phyloP scores from a whole-genome alignment of 352 stramenopile species.

The Phytophthora pinifolia region DNA sequence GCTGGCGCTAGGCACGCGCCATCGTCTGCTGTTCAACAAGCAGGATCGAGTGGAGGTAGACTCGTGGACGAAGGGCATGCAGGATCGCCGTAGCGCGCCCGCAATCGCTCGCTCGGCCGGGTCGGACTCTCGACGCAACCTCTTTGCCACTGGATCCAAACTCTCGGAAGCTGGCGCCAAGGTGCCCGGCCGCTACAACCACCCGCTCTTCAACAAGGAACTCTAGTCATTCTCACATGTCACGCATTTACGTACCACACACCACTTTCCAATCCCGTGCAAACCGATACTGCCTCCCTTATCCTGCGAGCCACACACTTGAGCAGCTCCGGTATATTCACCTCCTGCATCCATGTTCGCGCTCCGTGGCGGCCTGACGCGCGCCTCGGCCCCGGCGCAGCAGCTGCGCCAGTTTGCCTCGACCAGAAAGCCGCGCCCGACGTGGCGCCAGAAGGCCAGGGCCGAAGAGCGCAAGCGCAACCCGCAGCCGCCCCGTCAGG shows the following conservation, averaged over 20 bases:
- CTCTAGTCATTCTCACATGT: slow-evolving; percentile 24
- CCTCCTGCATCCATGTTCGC: slow-evolving; percentile 35
- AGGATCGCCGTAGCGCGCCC: slow-evolving; percentile 48
- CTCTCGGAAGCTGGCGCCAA: slow-evolving; percentile 58
- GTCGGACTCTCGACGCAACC: slow-evolving; percentile 71
- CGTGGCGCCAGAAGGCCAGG: slow-evolving; percentile 73
- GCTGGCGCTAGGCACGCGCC: slow-evolving; percentile 48
- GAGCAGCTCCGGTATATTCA: slow-evolving; percentile 13
- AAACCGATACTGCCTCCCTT: background rate
- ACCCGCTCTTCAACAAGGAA: slow-evolving; percentile 79
- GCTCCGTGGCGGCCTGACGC: slow-evolving; percentile 42
- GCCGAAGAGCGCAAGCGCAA: slow-evolving; percentile 49
- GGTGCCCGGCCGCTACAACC: slow-evolving; percentile 58
- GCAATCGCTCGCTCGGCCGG: slow-evolving; percentile 35
- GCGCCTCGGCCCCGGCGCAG: slow-evolving; percentile 16
- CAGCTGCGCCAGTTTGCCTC: slow-evolving; percentile 53
- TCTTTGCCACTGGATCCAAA: slow-evolving; percentile 42
- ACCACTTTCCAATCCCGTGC: background rate
- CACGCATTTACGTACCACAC: background rate
- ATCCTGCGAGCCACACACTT: slow-evolving; percentile 19
- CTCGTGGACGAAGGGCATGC: slow-evolving; percentile 61
- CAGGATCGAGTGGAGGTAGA: slow-evolving; percentile 57
- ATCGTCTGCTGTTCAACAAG: slow-evolving; percentile 53
- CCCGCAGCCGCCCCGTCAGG: slow-evolving; percentile 41
- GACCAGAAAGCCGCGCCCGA: slow-evolving; percentile 47